A percentile compares a stretch with the other conserved stretches of the same genome.
Conservation (phyloP, 2,329 filamentous ascomycete genomes). For the Chrysoporthe cubensis region DNA sequence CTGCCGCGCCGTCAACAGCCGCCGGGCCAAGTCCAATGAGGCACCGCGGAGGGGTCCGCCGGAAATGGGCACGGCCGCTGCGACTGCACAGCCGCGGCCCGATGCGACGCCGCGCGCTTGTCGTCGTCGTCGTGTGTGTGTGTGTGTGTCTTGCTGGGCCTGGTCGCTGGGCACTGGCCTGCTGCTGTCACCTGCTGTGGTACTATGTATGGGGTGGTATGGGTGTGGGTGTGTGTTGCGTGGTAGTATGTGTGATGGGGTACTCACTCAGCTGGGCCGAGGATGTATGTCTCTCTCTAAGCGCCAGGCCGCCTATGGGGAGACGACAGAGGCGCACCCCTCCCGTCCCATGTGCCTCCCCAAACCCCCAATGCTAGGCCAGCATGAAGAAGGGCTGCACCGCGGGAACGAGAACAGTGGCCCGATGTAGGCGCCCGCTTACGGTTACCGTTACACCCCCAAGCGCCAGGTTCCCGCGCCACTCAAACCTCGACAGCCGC, state of each 20-base stretch:
- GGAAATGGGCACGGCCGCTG: background rate
- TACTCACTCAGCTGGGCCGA: background rate
- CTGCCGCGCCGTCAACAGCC: constrained; percentile 16
- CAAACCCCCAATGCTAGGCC: no score
- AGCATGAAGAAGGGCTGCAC: no score
- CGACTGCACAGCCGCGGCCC: constrained; percentile 1
- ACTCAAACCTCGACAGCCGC: constrained; percentile 4
- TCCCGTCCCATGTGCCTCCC: no score
- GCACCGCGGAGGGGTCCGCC: background rate
- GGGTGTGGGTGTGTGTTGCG: no score
- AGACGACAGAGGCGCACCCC: no score
- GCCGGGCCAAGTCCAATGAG: constrained; percentile 27
- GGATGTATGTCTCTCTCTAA: background rate
- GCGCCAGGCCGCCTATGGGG: constrained; percentile 1
- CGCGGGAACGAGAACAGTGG: no score
- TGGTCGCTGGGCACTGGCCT: no score
- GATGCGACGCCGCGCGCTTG: constrained; percentile 8
- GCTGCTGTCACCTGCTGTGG: no score
- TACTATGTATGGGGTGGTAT: no score
- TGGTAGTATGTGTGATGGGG: no score
- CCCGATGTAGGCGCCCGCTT: constrained; percentile 1
- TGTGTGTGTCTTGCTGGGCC: no score
- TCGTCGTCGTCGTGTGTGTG: background rate
- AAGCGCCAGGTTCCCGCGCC: background rate
- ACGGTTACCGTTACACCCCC: background rate